A percentile compares a stretch with the other conserved stretches of the same genome.
Conservation (phyloP, 1,284 basidiomycete genomes). For the Ustilago trichophora region DNA sequence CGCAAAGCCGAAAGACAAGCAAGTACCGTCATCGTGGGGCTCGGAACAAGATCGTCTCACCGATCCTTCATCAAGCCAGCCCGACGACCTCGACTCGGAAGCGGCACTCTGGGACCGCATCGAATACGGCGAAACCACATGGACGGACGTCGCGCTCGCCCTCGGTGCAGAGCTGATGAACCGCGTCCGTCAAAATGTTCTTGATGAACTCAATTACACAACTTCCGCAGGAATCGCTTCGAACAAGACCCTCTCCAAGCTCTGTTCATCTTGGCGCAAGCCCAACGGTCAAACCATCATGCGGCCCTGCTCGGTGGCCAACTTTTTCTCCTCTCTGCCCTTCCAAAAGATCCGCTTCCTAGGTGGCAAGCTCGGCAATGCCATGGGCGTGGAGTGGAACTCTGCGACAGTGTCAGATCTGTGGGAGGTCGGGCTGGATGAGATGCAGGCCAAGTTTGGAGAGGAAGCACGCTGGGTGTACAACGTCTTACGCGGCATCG, state of each 20-base stretch:
- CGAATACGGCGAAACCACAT: slow-evolving; percentile 70
- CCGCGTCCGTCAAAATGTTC: slow-evolving; percentile 77
- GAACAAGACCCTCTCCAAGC: slow-evolving; percentile 95
- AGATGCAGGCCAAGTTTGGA: slow-evolving; percentile 84
- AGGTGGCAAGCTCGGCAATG: slow-evolving; percentile 91
- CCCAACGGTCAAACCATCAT: slow-evolving; percentile 63
- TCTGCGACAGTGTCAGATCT: slow-evolving; percentile 81
- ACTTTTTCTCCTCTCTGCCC: slow-evolving; percentile 55
- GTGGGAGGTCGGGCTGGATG: slow-evolving; percentile 71
- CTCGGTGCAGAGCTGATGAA: slow-evolving; percentile 89
- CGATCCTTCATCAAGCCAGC: slow-evolving; percentile 35
- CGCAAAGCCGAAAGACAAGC: slow-evolving; percentile 50
- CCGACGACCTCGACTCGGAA: slow-evolving; percentile 39
- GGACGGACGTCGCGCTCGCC: slow-evolving; percentile 91
- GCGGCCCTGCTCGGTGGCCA: slow-evolving; percentile 47
- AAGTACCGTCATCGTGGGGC: slow-evolving; percentile 14
- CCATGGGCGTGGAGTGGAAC: slow-evolving; percentile 85
- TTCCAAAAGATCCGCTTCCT: slow-evolving; percentile 79
- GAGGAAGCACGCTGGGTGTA: slow-evolving; percentile 80
- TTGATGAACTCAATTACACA: slow-evolving; percentile 83
- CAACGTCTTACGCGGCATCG: slow-evolving; percentile 82
- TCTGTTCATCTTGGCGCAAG: slow-evolving; percentile 67
- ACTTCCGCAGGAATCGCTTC: slow-evolving; percentile 93
- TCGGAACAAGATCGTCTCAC: slow-evolving; percentile 35
- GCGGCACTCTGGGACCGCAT: slow-evolving; percentile 39